Conservation (phyloP, 2,329 filamentous ascomycete species). For the Sarocladium kiliense region DNA sequence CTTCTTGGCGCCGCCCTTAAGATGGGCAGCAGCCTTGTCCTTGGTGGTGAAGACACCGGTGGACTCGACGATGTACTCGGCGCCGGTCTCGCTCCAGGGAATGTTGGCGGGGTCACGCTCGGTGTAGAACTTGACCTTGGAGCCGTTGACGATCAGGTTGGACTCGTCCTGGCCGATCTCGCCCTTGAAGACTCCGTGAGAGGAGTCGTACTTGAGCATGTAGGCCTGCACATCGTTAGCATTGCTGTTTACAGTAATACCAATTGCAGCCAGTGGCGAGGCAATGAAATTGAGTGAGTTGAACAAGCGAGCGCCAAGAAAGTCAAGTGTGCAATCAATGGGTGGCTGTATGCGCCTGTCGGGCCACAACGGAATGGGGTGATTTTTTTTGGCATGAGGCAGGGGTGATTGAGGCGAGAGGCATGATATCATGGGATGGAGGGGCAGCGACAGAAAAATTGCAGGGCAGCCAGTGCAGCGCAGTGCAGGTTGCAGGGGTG, state of each 20-base stretch:
- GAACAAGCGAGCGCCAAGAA: background rate
- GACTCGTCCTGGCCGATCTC: slow-evolving; percentile 66
- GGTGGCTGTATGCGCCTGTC: background rate
- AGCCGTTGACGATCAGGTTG: slow-evolving; percentile 85
- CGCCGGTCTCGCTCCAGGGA: slow-evolving; percentile 82
- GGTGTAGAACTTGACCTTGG: slow-evolving; percentile 90
- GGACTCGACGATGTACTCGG: slow-evolving; percentile 93
- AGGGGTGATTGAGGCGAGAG: background rate
- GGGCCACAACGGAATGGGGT: background rate
- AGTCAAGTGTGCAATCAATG: too few relatives aligned
- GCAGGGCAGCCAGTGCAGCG: background rate
- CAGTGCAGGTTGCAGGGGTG: background rate
- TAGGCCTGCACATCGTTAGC: slow-evolving; percentile 61
- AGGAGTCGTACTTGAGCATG: slow-evolving; percentile 99
- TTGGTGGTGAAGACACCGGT: slow-evolving; percentile 99
- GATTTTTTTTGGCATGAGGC: background rate
- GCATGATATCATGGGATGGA: slow-evolving; percentile 9
- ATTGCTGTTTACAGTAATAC: background rate
- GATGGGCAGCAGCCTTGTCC: slow-evolving; percentile 90
- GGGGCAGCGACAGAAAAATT: slow-evolving; percentile 6
- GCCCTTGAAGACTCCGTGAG: slow-evolving; percentile 96
- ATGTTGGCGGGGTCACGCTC: slow-evolving; percentile 88
- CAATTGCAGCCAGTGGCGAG: background rate
- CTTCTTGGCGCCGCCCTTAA: slow-evolving; percentile 98
- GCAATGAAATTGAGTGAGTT: background rate